Base-by-base conservation (phyloP, 768 basidiomycete species). In the Coprinopsis strossmayeri region DNA sequence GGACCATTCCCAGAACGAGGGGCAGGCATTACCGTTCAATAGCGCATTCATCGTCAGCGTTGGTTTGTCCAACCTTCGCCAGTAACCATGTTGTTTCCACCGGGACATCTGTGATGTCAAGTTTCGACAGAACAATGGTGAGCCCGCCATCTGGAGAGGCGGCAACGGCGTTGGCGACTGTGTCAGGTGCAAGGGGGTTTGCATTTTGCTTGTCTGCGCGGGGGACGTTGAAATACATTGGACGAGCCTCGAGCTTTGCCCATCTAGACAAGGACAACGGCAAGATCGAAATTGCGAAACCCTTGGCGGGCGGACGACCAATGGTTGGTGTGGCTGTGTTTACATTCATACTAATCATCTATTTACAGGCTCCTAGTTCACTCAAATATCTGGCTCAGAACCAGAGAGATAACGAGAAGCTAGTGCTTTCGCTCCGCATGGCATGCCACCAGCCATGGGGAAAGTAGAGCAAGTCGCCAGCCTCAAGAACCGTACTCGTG, bases 371-470 rank as follows among this genome's bases (percentile, higher is more conserved):
- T n/a, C n/a, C n/a, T n/a, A n/a, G n/a, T n/a, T n/a, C n/a, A n/a
- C n/a, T n/a, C n/a, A n/a, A n/a, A n/a, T n/a, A n/a, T n/a, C n/a
- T n/a, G n/a, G n/a, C n/a, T 48, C 56, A 94, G 64, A 91, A 94
- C 90, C 91, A 93, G 77, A 91, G 85, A 26, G 92, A 94, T 39
- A 93, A 75, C 35, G 91, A 93, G 61, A 90, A 84, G 67, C 90
- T 91, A 32, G 73, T 79, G 20, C 78, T 76, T 66, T 90, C 88
- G 63, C 82, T 84, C 54, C 82, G 78, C 87, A 91, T 88, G 15
- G 84, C 86, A 64, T 95, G 91, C 91, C 91, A 95, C 91, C 91
- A 95, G 24, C 88, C 83, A 3, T 88, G 86, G 17, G 95, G 95
- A 55, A 97, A 84, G 61, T 88, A 87, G 38, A 98, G 68, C 37